A percentile compares a stretch with the other conserved stretches of the same genome.
Evolutionary conservation across 2,329 filamentous ascomycete genomes (phyloP).

Genomic region (Coccinonectria pachysandricola): DNA sequence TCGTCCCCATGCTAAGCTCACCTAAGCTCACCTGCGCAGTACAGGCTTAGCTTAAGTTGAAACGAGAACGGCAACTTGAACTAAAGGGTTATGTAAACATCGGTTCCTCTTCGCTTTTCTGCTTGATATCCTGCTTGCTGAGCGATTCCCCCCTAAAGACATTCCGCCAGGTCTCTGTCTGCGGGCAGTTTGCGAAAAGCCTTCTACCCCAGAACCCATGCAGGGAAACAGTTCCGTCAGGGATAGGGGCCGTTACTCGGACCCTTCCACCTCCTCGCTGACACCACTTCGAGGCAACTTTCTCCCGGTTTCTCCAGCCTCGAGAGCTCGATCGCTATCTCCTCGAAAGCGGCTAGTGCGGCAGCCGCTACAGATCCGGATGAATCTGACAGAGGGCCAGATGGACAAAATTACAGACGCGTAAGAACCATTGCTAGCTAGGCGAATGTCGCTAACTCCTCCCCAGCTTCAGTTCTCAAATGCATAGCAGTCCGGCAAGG

Average conservation of each 20-base stretch:
- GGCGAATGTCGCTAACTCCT: constrained; percentile 5
- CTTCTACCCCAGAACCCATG: too few species aligned
- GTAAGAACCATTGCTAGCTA: constrained; percentile 24
- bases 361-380: constrained; percentile 34
- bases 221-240: constrained; percentile 7
- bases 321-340: constrained; percentile 26
- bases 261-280: constrained; percentile 14
- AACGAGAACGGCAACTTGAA: too few species aligned
- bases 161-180: too few species aligned
- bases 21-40: too few species aligned
- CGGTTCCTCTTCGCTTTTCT: too few species aligned
- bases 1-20: too few species aligned
- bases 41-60: too few species aligned
- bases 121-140: too few species aligned
- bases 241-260: constrained; percentile 13
- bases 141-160: too few species aligned
- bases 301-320: constrained; percentile 22
- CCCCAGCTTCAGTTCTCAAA: constrained; percentile 24
- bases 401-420: constrained; percentile 37
- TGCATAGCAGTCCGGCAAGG: constrained; percentile 17
- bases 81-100: too few species aligned
- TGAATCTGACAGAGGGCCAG: constrained; percentile 39
- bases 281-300: constrained; percentile 28
- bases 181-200: too few species aligned
- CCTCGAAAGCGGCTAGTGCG: constrained; percentile 23